A percentile compares a stretch with the other conserved stretches of the same genome.
Evolutionary conservation across 495 filamentous ascomycete genomes (phyloP).

Genomic region (Aspergillus sclerotiicarbonarius): DNA sequence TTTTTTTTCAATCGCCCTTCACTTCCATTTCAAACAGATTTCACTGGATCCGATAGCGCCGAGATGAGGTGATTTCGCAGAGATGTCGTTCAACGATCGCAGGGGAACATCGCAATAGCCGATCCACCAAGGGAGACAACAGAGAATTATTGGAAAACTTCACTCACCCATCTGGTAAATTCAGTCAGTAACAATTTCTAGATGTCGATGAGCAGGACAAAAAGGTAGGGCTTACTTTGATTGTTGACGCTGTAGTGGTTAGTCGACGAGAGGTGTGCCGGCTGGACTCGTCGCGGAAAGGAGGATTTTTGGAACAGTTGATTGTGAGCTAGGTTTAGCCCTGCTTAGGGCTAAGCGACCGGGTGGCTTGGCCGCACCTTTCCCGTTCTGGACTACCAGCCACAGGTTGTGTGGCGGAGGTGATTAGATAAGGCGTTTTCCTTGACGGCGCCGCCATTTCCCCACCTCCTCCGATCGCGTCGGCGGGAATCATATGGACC

Average conservation of each 20-base stretch:
- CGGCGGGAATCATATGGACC: conserved; percentile 4
- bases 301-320: conserved; percentile 46
- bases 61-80: conserved; percentile 1
- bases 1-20: neutral
- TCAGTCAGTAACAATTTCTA: conserved; percentile 32
- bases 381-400: conserved; percentile 17
- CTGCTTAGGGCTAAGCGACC: conserved; percentile 50
- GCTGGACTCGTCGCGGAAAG: conserved; percentile 43
- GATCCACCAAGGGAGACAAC: conserved; percentile 29
- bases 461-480: conserved; percentile 11
- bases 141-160: conserved; percentile 26
- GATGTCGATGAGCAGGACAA: conserved; percentile 6
- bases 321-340: conserved; percentile 45
- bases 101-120: conserved; percentile 27
- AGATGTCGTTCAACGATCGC: conserved; percentile 22
- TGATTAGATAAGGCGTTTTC: neutral
- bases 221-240: conserved; percentile 42
- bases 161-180: conserved; percentile 56
- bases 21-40: neutral
- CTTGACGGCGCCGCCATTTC: conserved; percentile 14
- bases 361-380: conserved; percentile 31
- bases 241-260: conserved; percentile 54
- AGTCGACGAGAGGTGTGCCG: conserved; percentile 43
- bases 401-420: conserved; percentile 21
- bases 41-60: neutral